Percentiles rank a stretch among this genome's conserved stretches.
These are phyloP conservation scores for Balamuthia mandrillaris DNA, from an alignment of 208 protist species.

Conservation along the genomic window DNA sequence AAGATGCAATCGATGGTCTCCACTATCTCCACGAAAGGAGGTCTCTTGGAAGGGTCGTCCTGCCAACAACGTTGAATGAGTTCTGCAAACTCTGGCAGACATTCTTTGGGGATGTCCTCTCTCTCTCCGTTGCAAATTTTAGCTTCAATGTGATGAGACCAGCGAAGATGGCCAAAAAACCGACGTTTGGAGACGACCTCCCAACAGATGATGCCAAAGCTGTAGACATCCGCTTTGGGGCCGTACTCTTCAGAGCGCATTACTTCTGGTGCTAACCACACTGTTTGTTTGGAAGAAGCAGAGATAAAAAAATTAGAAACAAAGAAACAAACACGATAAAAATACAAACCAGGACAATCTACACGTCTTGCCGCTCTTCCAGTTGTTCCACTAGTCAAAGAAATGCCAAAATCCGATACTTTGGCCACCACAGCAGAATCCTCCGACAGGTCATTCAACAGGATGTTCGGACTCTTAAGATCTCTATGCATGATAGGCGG, in stretches of 20 bases:
- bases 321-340: not conserved
- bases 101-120: not conserved
- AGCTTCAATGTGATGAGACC: not conserved
- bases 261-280: conserved; percentile 31
- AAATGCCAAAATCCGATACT: conserved; percentile 30
- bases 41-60: not conserved
- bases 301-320: not conserved
- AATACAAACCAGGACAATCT: not conserved
- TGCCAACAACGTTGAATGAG: not conserved
- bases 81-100: not conserved
- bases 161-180: conserved; percentile 7
- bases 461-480: conserved; percentile 17
- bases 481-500: conserved; percentile 30
- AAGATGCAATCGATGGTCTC: not conserved
- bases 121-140: not conserved
- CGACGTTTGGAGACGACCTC: not conserved
- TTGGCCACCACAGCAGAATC: conserved; percentile 13
- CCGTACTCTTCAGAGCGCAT: not conserved
- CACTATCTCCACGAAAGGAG: conserved; percentile 14
- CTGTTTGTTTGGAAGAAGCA: not conserved
- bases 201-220: conserved; percentile 8
- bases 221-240: conserved; percentile 30
- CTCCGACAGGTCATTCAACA: not conserved
- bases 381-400: not conserved
- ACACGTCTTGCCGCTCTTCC: too few species aligned